phyloP scores from a whole-genome alignment of 768 basidiomycete species.

The Tulasnella sp. region DNA sequence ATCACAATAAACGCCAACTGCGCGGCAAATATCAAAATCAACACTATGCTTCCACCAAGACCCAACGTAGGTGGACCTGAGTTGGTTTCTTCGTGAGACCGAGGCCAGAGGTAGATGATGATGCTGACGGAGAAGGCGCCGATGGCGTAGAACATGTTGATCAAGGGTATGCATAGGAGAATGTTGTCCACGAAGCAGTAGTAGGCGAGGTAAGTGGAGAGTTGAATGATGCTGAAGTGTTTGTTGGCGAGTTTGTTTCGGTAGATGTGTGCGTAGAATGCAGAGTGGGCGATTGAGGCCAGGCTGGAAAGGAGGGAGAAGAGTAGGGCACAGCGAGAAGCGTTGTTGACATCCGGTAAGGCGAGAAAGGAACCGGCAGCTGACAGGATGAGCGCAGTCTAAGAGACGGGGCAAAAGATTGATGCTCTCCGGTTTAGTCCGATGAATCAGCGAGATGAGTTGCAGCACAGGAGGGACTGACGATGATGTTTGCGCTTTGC shows the following conservation, averaged over 20 bases:
- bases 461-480: neutral
- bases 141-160: slow-evolving; percentile 21
- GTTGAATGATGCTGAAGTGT: slow-evolving; percentile 23
- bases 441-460: neutral
- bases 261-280: slow-evolving; percentile 17
- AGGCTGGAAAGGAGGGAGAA: slow-evolving; percentile 17
- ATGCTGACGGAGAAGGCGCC: slow-evolving; percentile 20
- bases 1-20: slow-evolving; percentile 17
- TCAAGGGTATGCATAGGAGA: slow-evolving; percentile 18
- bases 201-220: slow-evolving; percentile 18
- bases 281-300: slow-evolving; percentile 17
- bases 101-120: slow-evolving; percentile 24
- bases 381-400: slow-evolving; percentile 16
- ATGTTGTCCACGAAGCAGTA: slow-evolving; percentile 17
- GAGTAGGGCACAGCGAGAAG: slow-evolving; percentile 10
- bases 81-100: neutral
- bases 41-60: neutral
- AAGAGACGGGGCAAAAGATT: neutral
- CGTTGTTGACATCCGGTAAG: slow-evolving; percentile 19
- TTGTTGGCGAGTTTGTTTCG: slow-evolving; percentile 15
- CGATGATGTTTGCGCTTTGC: slow-evolving; percentile 22
- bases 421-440: slow-evolving; percentile 3
- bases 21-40: neutral
- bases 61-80: neutral
- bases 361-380: slow-evolving; percentile 18